A percentile compares a stretch with the other conserved stretches of the same genome.
Evolutionary conservation across 306 rosid genomes (phyloP).

Genomic region (Castanea sativa): DNA sequence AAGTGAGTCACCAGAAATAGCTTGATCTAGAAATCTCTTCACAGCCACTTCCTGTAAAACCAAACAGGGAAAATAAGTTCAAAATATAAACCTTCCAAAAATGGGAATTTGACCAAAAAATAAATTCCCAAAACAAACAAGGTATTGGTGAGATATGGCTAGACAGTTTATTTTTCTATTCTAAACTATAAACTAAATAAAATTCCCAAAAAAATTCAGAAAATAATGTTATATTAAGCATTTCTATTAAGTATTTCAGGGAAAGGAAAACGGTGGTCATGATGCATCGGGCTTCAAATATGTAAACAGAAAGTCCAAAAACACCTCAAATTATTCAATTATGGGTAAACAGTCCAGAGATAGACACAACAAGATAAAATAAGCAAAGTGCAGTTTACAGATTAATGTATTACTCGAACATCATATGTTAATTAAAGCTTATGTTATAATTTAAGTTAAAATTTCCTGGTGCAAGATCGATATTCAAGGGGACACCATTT

Average conservation of each 20-base stretch:
- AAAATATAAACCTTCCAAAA: slow-evolving; percentile 14
- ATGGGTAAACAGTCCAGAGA: neutral
- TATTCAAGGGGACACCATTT: neutral
- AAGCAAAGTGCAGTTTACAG: neutral
- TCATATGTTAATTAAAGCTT: neutral
- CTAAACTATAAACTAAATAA: neutral
- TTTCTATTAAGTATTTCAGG: neutral
- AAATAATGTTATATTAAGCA: neutral
- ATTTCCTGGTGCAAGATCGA: neutral
- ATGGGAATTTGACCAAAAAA: slow-evolving; percentile 16
- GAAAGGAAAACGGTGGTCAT: neutral
- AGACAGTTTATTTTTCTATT: neutral
- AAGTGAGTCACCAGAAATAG: slow-evolving; percentile 77
- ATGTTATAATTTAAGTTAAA: neutral
- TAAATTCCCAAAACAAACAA: neutral
- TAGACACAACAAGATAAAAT: neutral
- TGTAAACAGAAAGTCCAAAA: neutral
- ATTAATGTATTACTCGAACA: neutral
- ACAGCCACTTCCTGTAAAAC: slow-evolving; percentile 86
- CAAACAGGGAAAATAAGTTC: slow-evolving; percentile 21
- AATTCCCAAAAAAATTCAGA: neutral
- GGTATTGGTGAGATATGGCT: neutral
- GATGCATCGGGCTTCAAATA: neutral
- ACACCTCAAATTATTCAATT: neutral
- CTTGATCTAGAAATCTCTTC: slow-evolving; percentile 90